Evolutionary conservation across 768 basidiomycete species (phyloP).

Genomic region (Strobilomyces dryophilus): DNA sequence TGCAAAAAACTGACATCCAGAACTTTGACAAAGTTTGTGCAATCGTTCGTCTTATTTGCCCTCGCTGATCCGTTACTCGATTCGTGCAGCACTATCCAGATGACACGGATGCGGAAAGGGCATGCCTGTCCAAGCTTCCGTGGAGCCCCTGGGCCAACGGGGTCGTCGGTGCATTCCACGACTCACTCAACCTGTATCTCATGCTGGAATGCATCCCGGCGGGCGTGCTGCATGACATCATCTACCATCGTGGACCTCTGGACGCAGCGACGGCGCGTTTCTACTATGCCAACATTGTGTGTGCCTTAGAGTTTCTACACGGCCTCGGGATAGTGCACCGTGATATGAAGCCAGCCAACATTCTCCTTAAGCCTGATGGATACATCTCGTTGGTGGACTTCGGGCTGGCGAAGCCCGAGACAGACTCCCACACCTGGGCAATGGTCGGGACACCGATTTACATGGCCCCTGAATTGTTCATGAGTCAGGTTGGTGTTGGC

Average conservation of each 20-base stretch:
- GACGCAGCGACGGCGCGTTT: slow-evolving; percentile 37
- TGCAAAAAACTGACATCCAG: slow-evolving; percentile 35
- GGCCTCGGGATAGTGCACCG: slow-evolving; percentile 43
- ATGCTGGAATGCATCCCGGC: slow-evolving; percentile 48
- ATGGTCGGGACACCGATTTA: slow-evolving; percentile 48
- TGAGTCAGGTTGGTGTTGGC: slow-evolving; percentile 22
- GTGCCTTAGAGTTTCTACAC: slow-evolving; percentile 47
- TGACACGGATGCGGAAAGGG: slow-evolving; percentile 40
- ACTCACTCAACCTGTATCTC: slow-evolving; percentile 45
- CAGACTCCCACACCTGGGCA: slow-evolving; percentile 15
- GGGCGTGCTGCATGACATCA: slow-evolving; percentile 38
- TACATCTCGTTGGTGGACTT: slow-evolving; percentile 55
- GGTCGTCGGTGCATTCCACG: slow-evolving; percentile 42
- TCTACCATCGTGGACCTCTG: slow-evolving; percentile 31
- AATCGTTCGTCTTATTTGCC: not conserved
- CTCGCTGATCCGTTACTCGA: not conserved
- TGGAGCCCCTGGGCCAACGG: slow-evolving; percentile 56
- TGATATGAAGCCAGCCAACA: slow-evolving; percentile 56
- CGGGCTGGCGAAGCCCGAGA: slow-evolving; percentile 33
- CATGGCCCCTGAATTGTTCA: slow-evolving; percentile 46
- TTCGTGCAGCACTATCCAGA: slow-evolving; percentile 20
- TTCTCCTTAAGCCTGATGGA: slow-evolving; percentile 52
- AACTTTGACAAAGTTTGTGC: slow-evolving; percentile 28
- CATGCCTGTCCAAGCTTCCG: slow-evolving; percentile 36
- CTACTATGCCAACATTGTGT: slow-evolving; percentile 52